Percentiles rank a stretch among this genome's conserved stretches.
phyloP scores from a whole-genome alignment of 164 flowering plant species.

The Amborella trichopoda region DNA sequence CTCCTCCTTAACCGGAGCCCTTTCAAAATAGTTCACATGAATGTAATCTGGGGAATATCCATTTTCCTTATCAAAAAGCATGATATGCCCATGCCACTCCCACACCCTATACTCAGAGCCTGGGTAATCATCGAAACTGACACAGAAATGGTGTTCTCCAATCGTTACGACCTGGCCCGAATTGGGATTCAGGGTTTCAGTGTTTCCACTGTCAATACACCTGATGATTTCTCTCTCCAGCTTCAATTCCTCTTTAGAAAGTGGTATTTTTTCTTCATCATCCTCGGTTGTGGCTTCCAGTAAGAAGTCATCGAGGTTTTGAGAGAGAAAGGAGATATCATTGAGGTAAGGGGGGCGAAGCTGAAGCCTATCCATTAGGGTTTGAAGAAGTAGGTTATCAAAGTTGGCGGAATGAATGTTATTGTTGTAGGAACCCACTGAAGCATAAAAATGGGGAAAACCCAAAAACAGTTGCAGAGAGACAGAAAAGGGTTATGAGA shows the following conservation, averaged over 20 bases:
- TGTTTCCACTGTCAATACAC: slow-evolving; percentile 38
- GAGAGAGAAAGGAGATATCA: slow-evolving; percentile 27
- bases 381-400: slow-evolving; percentile 35
- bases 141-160: slow-evolving; percentile 77
- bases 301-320: slow-evolving; percentile 44
- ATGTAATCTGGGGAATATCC: slow-evolving; percentile 82
- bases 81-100: slow-evolving; percentile 99
- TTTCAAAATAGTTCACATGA: slow-evolving; percentile 91
- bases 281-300: slow-evolving; percentile 25
- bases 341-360: slow-evolving; percentile 37
- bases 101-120: slow-evolving; percentile 82
- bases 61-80: slow-evolving; percentile 76
- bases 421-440: slow-evolving; percentile 8
- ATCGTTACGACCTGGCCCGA: slow-evolving; percentile 84
- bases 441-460: too few relatives aligned
- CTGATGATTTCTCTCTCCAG: slow-evolving; percentile 63
- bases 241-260: slow-evolving; percentile 69
- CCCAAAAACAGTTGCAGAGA: too few relatives aligned
- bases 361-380: slow-evolving; percentile 62
- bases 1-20: slow-evolving; percentile 13
- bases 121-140: slow-evolving; percentile 55
- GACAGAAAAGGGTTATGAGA: too few relatives aligned
- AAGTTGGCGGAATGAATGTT: slow-evolving; percentile 5
- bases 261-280: slow-evolving; percentile 20
- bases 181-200: slow-evolving; percentile 66